Evolutionary conservation across 1,139 yeast genomes (phyloP).

Genomic region (Yamadazyma diospyri): DNA sequence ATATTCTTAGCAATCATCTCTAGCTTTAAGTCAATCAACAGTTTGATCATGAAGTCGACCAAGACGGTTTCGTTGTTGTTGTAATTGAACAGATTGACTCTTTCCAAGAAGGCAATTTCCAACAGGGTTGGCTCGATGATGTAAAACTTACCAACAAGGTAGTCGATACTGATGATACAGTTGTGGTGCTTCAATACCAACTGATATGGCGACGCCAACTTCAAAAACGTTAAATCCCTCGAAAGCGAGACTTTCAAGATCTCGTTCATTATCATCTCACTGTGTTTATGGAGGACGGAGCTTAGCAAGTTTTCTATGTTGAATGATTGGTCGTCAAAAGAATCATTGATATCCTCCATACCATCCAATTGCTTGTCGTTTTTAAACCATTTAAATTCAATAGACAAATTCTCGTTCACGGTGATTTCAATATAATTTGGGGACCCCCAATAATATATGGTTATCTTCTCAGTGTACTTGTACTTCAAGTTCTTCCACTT

Average conservation of each 20-base stretch:
- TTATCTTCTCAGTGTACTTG: conserved; percentile 48
- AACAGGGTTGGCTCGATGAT: conserved; percentile 43
- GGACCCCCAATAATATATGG: conserved; percentile 66
- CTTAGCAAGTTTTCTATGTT: conserved; percentile 35
- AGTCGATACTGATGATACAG: conserved; percentile 40
- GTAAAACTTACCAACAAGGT: conserved; percentile 44
- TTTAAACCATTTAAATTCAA: conserved; percentile 66
- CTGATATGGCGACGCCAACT: conserved; percentile 32
- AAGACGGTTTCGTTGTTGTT: conserved; percentile 29
- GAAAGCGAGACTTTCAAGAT: conserved; percentile 15
- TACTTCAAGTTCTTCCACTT: conserved; percentile 70
- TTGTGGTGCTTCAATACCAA: conserved; percentile 34
- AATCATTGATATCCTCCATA: conserved; percentile 10
- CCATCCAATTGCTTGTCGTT: conserved; percentile 34
- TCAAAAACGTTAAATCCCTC: conserved; percentile 10
- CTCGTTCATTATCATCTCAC: conserved; percentile 29
- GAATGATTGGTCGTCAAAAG: conserved; percentile 20
- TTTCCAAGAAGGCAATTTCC: conserved; percentile 31
- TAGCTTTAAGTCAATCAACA: conserved; percentile 45
- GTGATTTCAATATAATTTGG: conserved; percentile 65
- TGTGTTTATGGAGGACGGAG: conserved; percentile 35
- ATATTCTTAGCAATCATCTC: conserved; percentile 53
- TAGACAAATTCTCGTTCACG: conserved; percentile 46
- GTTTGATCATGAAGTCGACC: conserved; percentile 32
- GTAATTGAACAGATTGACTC: conserved; percentile 29